Evolutionary conservation across 495 filamentous ascomycete genomes (phyloP).

Genomic region (Pseudevernia furfuracea): DNA sequence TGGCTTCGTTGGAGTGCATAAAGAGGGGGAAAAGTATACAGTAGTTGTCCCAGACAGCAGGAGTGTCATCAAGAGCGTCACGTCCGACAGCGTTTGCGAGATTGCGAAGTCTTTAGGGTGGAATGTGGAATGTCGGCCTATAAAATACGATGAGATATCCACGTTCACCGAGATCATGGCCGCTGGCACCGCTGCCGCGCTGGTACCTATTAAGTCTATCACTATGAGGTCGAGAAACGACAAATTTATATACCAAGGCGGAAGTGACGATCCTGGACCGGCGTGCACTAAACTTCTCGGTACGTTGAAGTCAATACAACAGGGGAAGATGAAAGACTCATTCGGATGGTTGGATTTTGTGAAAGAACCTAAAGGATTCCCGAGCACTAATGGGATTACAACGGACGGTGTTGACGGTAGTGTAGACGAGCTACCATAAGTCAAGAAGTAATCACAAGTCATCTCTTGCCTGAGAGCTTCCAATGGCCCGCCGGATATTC

Average conservation of each 20-base stretch:
- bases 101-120: conserved; percentile 61
- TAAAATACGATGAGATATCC: conserved; percentile 71
- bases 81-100: conserved; percentile 59
- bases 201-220: conserved; percentile 87
- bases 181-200: conserved; percentile 82
- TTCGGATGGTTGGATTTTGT: conserved; percentile 67
- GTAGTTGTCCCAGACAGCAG: conserved; percentile 73
- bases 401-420: conserved; percentile 13
- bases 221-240: conserved; percentile 59
- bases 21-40: conserved; percentile 51
- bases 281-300: conserved; percentile 59
- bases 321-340: conserved; percentile 63
- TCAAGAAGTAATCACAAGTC: background rate
- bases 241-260: conserved; percentile 58
- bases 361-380: conserved; percentile 28
- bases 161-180: conserved; percentile 81
- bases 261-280: conserved; percentile 60
- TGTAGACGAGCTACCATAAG: conserved; percentile 21
- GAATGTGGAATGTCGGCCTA: conserved; percentile 56
- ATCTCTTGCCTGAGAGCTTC: background rate
- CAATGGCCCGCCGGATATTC: background rate
- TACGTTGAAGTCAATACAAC: conserved; percentile 79
- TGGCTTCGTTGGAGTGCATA: conserved; percentile 70
- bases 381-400: conserved; percentile 8
- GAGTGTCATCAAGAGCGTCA: conserved; percentile 77